These are phyloP conservation scores for Monosporozyma siamensis DNA, from an alignment of 805 yeast genomes.

Conservation along the genomic window DNA sequence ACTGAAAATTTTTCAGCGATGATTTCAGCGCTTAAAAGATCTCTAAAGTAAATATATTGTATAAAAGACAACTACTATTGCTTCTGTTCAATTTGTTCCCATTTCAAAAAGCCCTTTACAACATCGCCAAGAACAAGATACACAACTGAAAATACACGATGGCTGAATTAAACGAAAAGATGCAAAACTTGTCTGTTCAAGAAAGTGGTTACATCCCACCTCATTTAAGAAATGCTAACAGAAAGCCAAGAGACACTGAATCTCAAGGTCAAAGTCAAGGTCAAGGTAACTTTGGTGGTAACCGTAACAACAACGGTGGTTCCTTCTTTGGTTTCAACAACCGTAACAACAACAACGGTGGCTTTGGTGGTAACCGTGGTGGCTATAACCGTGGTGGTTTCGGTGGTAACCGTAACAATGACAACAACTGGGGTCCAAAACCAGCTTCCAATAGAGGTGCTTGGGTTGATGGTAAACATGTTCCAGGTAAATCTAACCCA, in stretches of 20 bases:
- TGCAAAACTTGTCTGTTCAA: constrained; percentile 46
- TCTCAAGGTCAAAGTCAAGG: no score
- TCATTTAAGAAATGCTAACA: constrained; percentile 33
- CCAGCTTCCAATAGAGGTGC: constrained; percentile 52
- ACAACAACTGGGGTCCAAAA: constrained; percentile 16
- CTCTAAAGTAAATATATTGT: no score
- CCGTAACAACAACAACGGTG: constrained; percentile 18
- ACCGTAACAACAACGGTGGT: constrained; percentile 5
- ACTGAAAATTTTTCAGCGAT: no score
- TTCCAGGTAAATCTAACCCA: constrained; percentile 67
- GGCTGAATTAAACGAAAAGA: constrained; percentile 51
- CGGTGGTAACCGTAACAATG: constrained; percentile 29
- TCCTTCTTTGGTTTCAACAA: constrained; percentile 9
- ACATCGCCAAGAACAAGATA: no score
- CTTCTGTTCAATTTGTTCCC: no score
- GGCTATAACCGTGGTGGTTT: constrained; percentile 34
- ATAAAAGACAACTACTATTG: no score
- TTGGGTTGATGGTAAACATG: constrained; percentile 81
- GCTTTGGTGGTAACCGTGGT: constrained; percentile 27
- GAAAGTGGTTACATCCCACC: constrained; percentile 41
- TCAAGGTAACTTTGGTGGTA: constrained; percentile 1
- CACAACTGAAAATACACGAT: constrained; percentile 31
- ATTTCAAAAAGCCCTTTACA: no score
- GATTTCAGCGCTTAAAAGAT: no score
- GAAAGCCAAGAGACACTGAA: constrained; percentile 13